These are phyloP conservation scores for Phaeodactylum tricornutum DNA, from an alignment of 108 stramenopile genomes.

Conservation along the genomic window DNA sequence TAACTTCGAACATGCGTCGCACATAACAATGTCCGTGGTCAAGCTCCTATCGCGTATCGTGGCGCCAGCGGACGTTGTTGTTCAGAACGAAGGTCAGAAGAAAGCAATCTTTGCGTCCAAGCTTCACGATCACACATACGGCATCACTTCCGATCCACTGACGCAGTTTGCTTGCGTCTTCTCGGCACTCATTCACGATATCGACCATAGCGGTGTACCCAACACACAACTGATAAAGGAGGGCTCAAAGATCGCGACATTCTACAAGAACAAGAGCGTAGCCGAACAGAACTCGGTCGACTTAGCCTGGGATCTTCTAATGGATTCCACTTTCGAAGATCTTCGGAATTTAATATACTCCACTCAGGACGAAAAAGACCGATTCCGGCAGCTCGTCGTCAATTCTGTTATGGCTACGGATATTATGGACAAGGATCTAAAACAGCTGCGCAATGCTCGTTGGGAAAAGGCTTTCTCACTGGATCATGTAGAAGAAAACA, in stretches of 20 bases:
- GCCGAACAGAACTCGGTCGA: no score
- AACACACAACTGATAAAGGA: no score
- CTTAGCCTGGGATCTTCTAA: slow-evolving; percentile 23
- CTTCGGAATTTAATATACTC: slow-evolving; percentile 18
- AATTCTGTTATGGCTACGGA: no score
- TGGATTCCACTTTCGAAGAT: slow-evolving; percentile 18
- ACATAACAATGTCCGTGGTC: slow-evolving; percentile 26
- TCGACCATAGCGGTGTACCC: slow-evolving; percentile 3
- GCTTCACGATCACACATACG: slow-evolving; percentile 1
- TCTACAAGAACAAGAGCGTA: no score
- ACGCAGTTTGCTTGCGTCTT: slow-evolving; percentile 10
- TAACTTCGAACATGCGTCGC: slow-evolving; percentile 31
- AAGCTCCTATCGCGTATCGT: slow-evolving; percentile 15
- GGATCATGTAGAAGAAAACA: no score
- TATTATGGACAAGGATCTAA: no score
- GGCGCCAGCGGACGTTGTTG: slow-evolving; percentile 4
- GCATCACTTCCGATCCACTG: slow-evolving; percentile 8
- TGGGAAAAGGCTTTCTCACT: no score
- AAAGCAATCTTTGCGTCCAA: no score
- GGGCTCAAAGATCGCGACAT: no score
- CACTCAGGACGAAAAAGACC: slow-evolving; percentile 14
- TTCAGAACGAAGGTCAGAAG: background rate
- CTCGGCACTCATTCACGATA: slow-evolving; percentile 8
- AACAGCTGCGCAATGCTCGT: no score
- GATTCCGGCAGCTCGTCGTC: no score